These are phyloP conservation scores for Entomortierella parvispora DNA, from an alignment of 192 early-diverging fungal species.

Conservation along the genomic window DNA sequence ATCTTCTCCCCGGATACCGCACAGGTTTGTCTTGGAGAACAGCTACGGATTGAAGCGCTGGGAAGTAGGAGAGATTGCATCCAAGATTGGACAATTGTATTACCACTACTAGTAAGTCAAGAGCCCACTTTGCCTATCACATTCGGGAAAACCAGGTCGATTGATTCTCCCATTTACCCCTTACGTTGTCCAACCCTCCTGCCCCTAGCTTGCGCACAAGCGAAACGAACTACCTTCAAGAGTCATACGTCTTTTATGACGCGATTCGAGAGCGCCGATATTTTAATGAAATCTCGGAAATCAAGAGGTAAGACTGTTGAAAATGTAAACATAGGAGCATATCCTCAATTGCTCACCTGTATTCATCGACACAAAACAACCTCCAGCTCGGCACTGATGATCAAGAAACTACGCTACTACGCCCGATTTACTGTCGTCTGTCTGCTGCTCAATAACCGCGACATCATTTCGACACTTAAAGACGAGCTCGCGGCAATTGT, in stretches of 20 bases:
- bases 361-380: not conserved
- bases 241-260: constrained; percentile 96
- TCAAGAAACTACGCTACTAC: constrained; percentile 98
- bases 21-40: constrained; percentile 85
- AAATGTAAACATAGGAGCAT: too few relatives aligned
- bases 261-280: constrained; percentile 95
- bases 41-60: constrained; percentile 95
- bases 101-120: constrained; percentile 77
- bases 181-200: not conserved
- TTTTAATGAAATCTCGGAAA: constrained; percentile 93
- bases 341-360: too few relatives aligned
- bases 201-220: constrained; percentile 80
- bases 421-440: constrained; percentile 98
- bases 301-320: constrained; percentile 75
- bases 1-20: constrained; percentile 3
- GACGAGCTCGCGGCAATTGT: constrained; percentile 86
- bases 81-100: constrained; percentile 95
- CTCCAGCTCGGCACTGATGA: constrained; percentile 85
- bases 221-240: constrained; percentile 96
- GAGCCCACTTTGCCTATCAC: too few relatives aligned
- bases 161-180: not conserved
- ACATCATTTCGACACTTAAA: constrained; percentile 82
- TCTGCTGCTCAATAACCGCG: constrained; percentile 84
- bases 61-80: constrained; percentile 98
- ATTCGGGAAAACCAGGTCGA: constrained; percentile 10